phyloP scores from a whole-genome alignment of 1,139 yeast genomes.

The Taphrina confusa region DNA sequence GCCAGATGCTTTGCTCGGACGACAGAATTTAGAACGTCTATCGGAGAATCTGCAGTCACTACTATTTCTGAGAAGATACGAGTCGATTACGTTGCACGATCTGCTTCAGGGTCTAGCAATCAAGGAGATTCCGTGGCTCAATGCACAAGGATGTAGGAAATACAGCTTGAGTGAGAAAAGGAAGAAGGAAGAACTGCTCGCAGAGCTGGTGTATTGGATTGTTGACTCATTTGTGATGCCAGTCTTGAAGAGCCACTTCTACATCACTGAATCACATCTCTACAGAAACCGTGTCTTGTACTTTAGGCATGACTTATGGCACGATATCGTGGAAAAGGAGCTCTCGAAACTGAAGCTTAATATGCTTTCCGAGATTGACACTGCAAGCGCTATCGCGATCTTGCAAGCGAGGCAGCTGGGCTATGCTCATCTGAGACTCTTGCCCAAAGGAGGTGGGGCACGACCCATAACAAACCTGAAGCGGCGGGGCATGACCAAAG shows the following conservation, averaged over 20 bases:
- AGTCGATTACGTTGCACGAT: conserved; percentile 45
- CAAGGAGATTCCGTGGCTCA: conserved; percentile 53
- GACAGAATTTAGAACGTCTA: background rate
- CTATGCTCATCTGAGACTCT: conserved; percentile 42
- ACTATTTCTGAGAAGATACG: conserved; percentile 48
- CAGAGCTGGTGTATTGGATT: conserved; percentile 60
- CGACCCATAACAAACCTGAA: conserved; percentile 44
- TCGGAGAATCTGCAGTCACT: conserved; percentile 44
- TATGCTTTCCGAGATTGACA: conserved; percentile 40
- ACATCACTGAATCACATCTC: conserved; percentile 62
- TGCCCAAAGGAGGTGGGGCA: conserved; percentile 44
- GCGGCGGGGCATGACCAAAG: conserved; percentile 26
- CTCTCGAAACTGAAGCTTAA: conserved; percentile 38
- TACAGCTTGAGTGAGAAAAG: conserved; percentile 40
- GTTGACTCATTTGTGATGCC: conserved; percentile 54
- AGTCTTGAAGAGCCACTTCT: conserved; percentile 61
- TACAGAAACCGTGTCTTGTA: conserved; percentile 49
- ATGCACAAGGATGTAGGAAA: conserved; percentile 27
- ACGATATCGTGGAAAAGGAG: conserved; percentile 46
- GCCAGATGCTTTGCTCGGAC: background rate
- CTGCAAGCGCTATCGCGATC: conserved; percentile 7
- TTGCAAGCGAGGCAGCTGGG: conserved; percentile 38
- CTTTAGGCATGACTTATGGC: conserved; percentile 68
- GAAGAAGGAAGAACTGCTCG: conserved; percentile 45
- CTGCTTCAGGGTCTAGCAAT: conserved; percentile 48